Conservation (phyloP, 1,284 basidiomycete species). For the Ganoderma meredithae region DNA sequence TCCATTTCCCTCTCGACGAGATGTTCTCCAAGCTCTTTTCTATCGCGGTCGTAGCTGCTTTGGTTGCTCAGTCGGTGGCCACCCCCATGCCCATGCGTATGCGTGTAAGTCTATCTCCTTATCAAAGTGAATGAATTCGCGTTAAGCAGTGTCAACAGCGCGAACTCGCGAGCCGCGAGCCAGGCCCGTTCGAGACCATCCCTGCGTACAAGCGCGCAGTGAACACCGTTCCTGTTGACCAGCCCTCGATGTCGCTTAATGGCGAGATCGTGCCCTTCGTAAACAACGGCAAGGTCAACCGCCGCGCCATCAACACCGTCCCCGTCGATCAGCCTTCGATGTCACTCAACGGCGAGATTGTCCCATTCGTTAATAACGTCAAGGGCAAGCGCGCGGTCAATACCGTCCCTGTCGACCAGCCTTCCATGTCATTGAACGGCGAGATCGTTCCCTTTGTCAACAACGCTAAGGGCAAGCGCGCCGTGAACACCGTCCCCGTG, state of each 20-base stretch:
- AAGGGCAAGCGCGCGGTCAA: conserved; percentile 24
- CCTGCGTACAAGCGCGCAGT: conserved; percentile 51
- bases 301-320: conserved; percentile 32
- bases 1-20: conserved; percentile 35
- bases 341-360: conserved; percentile 34
- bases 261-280: conserved; percentile 33
- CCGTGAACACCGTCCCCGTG: conserved; percentile 44
- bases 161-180: conserved; percentile 40
- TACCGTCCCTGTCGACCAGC: conserved; percentile 30
- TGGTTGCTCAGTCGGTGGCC: conserved; percentile 55
- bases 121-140: neutral
- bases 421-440: conserved; percentile 30
- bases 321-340: conserved; percentile 43
- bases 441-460: conserved; percentile 35
- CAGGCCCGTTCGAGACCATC: conserved; percentile 54
- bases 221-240: conserved; percentile 46
- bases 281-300: conserved; percentile 24
- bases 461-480: conserved; percentile 36
- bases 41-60: conserved; percentile 50
- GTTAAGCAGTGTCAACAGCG: conserved; percentile 29
- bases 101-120: conserved; percentile 42
- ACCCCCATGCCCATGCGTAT: conserved; percentile 53
- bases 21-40: conserved; percentile 55
- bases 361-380: conserved; percentile 21
- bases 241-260: conserved; percentile 37